Base-by-base conservation (phyloP, 805 yeast species). In the Hanseniaspora clermontiae region DNA sequence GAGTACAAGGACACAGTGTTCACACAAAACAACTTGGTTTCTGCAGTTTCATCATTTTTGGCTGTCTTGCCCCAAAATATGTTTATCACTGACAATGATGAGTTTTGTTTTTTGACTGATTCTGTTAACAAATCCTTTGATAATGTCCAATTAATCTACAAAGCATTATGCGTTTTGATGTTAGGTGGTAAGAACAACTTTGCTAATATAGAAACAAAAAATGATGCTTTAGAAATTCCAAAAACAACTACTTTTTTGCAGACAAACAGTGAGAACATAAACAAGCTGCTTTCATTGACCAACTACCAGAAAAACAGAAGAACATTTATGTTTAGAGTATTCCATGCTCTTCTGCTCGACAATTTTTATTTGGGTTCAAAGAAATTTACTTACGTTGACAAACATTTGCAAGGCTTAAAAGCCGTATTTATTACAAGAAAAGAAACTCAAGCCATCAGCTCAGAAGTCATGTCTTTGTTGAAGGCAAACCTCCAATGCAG, bases 21-120 rank as follows among this genome's bases (percentile, higher is more conserved):
- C 61, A 74, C 79, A 5, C 83, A 80, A 57, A 69, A 75, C 57
- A 77, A 78, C 59, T 64, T 80, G 43, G 76, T 79, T 5, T 75
- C 82, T 59, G 72, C 80, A 7, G 67, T 77, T 37, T 79, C 85
- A 2, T 72, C 84, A 1, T 69, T 76, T 27, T 68, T 74, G 5
- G 70, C 66, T 40, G 60, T 64, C 0, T 64, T 70, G 14, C 72
- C 75, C 15, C 48, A 69, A 9, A 71, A 65, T 11, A 68, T 74
- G 43, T 77, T 73, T 50, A 49, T 75, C 31, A 62, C 63, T 34
- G 37, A 59, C 15, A 57, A 61, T 14, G 72, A 75, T 59, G 53
- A 60, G 55, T 40, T 72, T n/a, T 55, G 67, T 1, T 59, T 72
- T n/a, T 64, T 70, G 2, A 50, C 66, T 29, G 64, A 67, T 9